Evolutionary conservation across 192 early-diverging fungal genomes (phyloP).

Genomic region (Physocladia obscura): DNA sequence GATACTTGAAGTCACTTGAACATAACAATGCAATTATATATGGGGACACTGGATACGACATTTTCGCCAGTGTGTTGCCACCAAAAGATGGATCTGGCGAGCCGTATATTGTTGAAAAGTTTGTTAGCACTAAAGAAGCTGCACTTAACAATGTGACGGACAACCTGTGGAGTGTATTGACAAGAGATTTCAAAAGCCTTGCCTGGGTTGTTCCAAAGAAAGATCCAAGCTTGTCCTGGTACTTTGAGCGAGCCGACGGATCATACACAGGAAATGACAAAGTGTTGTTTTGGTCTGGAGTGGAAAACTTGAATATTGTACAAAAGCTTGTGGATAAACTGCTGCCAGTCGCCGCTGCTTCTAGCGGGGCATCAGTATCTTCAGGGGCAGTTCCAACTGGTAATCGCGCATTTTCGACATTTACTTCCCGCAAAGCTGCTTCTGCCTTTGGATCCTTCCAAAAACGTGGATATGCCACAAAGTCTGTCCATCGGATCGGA

Average conservation of each 20-base stretch:
- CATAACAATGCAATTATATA: constrained; percentile 71
- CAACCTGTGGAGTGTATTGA: constrained; percentile 88
- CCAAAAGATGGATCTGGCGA: constrained; percentile 30
- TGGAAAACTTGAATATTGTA: constrained; percentile 78
- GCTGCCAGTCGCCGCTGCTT: constrained; percentile 26
- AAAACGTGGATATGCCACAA: constrained; percentile 60
- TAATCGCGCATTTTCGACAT: constrained; percentile 58
- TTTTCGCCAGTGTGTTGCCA: constrained; percentile 77
- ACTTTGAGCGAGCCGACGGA: constrained; percentile 93
- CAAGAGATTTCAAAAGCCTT: constrained; percentile 77
- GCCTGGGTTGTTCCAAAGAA: constrained; percentile 79
- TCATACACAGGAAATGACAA: constrained; percentile 71
- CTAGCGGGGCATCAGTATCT: constrained; percentile 27
- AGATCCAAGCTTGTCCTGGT: constrained; percentile 86
- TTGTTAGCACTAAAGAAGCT: constrained; percentile 82
- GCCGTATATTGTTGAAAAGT: constrained; percentile 82
- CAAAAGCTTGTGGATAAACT: constrained; percentile 61
- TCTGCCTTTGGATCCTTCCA: constrained; percentile 18
- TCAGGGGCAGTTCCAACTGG: neutral
- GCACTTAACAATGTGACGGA: constrained; percentile 94
- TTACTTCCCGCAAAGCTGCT: too few species aligned
- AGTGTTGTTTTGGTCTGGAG: constrained; percentile 92
- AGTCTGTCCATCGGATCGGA: constrained; percentile 52
- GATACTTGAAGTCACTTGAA: constrained; percentile 72
- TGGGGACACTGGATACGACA: constrained; percentile 92